Base-by-base conservation (phyloP, 2,329 filamentous ascomycete species). In the Penicillium sp. region DNA sequence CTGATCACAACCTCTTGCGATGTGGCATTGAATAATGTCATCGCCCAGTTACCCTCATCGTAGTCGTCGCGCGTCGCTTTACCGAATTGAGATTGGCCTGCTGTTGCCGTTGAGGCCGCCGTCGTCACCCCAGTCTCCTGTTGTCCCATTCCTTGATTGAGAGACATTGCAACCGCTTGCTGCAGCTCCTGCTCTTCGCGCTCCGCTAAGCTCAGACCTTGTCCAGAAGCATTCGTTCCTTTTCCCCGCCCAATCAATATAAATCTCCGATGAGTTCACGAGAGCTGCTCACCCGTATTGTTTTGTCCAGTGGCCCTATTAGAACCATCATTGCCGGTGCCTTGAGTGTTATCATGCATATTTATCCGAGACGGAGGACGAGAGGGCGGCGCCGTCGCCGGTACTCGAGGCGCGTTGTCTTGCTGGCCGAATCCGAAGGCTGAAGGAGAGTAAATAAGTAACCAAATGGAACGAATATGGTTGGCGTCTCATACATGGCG, bases 81-180 rank as follows among this genome's bases (percentile, higher is more conserved):
- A 4, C 73, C 70, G 54, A 80, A 79, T 8, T 68, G 60, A 18
- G 63, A 55, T 44, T 58, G 61, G 12, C 52, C 37, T 6, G 23
- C 43, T 11, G 58, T 62, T 7, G 72, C 66, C 10, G 76, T 64
- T 2, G 32, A 3, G 3, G 31, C 62, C 4, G 55, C 43, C n/a
- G 57, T 62, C 9, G 73, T 66, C 11, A 77, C 64, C 2, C 77
- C 77, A 13, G 65, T 73, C 54, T 79, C 76, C 60, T 80, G 77
- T 18, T 57, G 57, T n/a, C 65, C 61, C 34, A 66, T 51, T 13
- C 59, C 61, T 29, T 65, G 60, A 20, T 60, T 61, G 30, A 70
- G 55, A 7, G 70, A 73, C 56, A 70, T 65, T 1, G 66, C 67
- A 32, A 72, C 64, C 7, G 69, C 70, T 41, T 65, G 61, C 39